Evolutionary conservation across 805 yeast species (phyloP).

Genomic region (Candida lessepsii): DNA sequence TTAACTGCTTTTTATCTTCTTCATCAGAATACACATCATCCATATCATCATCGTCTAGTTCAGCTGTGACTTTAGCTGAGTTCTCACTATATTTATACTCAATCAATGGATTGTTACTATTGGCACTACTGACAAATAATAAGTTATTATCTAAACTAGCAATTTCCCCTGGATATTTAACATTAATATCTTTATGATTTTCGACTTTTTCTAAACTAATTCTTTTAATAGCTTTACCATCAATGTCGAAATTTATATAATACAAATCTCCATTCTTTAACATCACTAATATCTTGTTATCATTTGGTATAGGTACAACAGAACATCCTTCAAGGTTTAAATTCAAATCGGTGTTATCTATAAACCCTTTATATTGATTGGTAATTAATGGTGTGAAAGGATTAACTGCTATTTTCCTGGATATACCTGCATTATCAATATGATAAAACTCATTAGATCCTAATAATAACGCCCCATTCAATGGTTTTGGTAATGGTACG

Average conservation of each 20-base stretch:
- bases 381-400: conserved; percentile 44
- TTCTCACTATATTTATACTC: conserved; percentile 33
- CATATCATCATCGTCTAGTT: conserved; percentile 41
- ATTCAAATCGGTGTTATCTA: conserved; percentile 50
- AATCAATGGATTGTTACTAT: conserved; percentile 57
- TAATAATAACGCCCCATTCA: conserved; percentile 64
- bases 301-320: conserved; percentile 34
- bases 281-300: conserved; percentile 32
- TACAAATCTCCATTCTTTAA: conserved; percentile 33
- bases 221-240: conserved; percentile 41
- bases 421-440: conserved; percentile 74
- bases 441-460: conserved; percentile 80
- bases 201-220: conserved; percentile 33
- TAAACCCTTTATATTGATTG: conserved; percentile 32
- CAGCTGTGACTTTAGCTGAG: conserved; percentile 8
- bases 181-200: conserved; percentile 30
- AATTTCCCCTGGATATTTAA: conserved; percentile 41
- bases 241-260: conserved; percentile 37
- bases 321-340: conserved; percentile 55
- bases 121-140: conserved; percentile 59
- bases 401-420: conserved; percentile 63
- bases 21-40: conserved; percentile 27
- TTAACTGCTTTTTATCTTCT: conserved; percentile 13
- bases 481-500: conserved; percentile 61
- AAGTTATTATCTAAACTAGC: conserved; percentile 41